Percentiles rank a stretch among this genome's conserved stretches.
Conservation (phyloP, 129 eudicot species). For the Flaveria ramosissima region DNA sequence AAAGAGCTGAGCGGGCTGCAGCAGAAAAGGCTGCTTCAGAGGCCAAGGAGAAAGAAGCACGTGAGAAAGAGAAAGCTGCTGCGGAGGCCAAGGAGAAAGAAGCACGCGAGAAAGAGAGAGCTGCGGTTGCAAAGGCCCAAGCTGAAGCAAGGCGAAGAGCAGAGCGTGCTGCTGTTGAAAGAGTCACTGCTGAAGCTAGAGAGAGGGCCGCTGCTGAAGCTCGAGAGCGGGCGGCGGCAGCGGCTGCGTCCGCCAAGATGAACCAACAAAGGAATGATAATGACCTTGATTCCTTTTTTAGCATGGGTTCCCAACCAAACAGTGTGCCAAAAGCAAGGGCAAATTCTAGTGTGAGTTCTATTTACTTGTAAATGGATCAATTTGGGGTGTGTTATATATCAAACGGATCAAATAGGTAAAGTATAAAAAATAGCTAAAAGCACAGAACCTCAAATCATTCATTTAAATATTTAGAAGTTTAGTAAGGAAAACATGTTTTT, state of each 20-base stretch:
- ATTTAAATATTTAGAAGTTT: neutral
- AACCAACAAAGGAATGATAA: conserved; percentile 70
- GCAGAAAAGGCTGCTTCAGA: conserved; percentile 69
- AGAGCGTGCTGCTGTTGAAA: conserved; percentile 70
- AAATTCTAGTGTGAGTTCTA: conserved; percentile 57
- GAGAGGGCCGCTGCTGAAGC: conserved; percentile 78
- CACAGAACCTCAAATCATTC: neutral
- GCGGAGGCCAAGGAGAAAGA: conserved; percentile 68
- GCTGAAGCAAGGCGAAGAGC: conserved; percentile 74
- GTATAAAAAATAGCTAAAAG: neutral
- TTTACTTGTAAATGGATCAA: neutral
- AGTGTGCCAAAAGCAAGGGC: conserved; percentile 83
- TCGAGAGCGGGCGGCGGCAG: conserved; percentile 50
- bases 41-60: conserved; percentile 64
- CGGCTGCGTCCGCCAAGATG: conserved; percentile 57
- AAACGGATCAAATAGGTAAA: neutral
- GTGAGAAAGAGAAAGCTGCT: conserved; percentile 45
- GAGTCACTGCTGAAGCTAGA: conserved; percentile 80
- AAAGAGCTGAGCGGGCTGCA: conserved; percentile 80
- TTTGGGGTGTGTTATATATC: neutral
- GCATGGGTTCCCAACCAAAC: conserved; percentile 67
- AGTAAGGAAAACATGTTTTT: neutral
- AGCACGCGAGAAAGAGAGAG: conserved; percentile 44
- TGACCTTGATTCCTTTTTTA: conserved; percentile 81
- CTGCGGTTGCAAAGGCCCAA: conserved; percentile 61